Evolutionary conservation across 495 filamentous ascomycete species (phyloP), one percentile per base, ranked within the genome.

Genomic region (Penicillium subrubescens): DNA sequence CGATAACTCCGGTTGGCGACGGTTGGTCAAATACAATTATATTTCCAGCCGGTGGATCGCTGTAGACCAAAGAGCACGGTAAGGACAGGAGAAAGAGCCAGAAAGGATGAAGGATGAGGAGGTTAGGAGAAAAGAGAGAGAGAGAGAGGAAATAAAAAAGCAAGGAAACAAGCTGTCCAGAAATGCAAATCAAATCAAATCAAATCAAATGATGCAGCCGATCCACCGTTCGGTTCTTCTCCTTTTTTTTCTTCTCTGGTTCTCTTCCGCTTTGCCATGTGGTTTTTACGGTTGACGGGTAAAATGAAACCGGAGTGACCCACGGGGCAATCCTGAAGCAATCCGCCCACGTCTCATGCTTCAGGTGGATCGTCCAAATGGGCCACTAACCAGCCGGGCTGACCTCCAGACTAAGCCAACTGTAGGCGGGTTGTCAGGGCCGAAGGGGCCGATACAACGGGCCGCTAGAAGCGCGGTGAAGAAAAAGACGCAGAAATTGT

Each of bases 301-400:
- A 4, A 57, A n/a, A 61, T 54, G 52, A 58, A 56, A 62, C 50
- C 54, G 29, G 50, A 37, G 31, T 37, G 68, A 69, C 68, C 71
- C 71, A 73, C 68, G 58, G 50, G 67, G 58, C 58, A 39, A 60
- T 52, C 68, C 71, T 71, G 65, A 68, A 59, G 59, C 61, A 67
- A 64, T 68, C 35, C 60, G 37, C 35, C 27, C 39, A 50, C 2
- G 41, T 25, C 51, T 55, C 60, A 56, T 31, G 37, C 56, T 44
- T n/a, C 11, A 58, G 6, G 35, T 43, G 56, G 56, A 58, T 27
- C 56, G 8, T n/a, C 37, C 12, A 23, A 29, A n/a, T 35, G n/a
- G 17, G n/a, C 39, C 39, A 58, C 19, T 25, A 3, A 34, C 15
- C 33, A 17, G 4, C 2, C 37, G 37, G 15, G 35, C 27, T 44